A percentile compares a stretch with the other conserved stretches of the same genome.
Evolutionary conservation across 306 rosid species (phyloP).

Genomic region (Cicer yamashitae): DNA sequence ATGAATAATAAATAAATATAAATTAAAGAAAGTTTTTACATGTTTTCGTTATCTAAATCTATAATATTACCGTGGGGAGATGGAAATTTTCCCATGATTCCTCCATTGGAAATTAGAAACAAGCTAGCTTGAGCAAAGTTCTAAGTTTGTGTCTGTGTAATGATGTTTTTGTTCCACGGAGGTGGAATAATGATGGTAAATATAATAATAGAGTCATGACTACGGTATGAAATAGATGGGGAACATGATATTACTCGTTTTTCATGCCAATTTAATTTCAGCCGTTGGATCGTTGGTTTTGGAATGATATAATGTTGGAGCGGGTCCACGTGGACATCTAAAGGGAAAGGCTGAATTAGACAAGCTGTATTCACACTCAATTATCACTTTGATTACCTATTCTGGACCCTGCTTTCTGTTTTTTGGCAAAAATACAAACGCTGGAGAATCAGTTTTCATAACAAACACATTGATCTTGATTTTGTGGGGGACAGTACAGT

Average conservation of each 20-base stretch:
- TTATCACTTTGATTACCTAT: neutral
- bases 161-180: neutral
- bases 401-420: neutral
- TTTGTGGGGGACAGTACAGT: too few species aligned
- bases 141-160: neutral
- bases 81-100: conserved; percentile 38
- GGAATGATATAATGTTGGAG: neutral
- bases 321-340: neutral
- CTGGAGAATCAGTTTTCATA: neutral
- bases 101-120: conserved; percentile 20
- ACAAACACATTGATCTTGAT: neutral
- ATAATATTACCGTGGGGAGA: conserved; percentile 45
- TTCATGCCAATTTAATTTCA: conserved; percentile 21
- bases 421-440: neutral
- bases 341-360: neutral
- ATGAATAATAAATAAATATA: too few species aligned
- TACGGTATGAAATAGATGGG: neutral
- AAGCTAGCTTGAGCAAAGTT: neutral
- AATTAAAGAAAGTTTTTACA: too few species aligned
- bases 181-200: neutral
- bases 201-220: neutral
- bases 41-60: too few species aligned
- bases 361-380: neutral
- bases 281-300: conserved; percentile 18
- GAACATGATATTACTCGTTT: conserved; percentile 42